Conservation (phyloP, 1,139 yeast genomes). For the Candida pseudocylindracea region DNA sequence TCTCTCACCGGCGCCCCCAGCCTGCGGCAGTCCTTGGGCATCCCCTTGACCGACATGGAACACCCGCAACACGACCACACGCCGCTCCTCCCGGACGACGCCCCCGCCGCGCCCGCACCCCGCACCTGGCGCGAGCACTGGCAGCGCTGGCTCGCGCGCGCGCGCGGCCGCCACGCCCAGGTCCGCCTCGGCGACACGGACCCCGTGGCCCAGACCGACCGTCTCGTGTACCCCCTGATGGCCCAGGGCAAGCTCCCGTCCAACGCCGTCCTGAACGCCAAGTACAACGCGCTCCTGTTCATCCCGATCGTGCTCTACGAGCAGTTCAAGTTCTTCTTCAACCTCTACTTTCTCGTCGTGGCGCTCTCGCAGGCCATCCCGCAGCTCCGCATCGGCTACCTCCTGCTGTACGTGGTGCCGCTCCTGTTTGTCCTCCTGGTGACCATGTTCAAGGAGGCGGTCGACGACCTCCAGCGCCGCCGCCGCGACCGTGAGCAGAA, state of each 20-base stretch:
- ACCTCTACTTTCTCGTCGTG: constrained; percentile 73
- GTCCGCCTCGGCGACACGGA: constrained; percentile 5
- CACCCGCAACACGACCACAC: no score
- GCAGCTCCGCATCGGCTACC: constrained; percentile 74
- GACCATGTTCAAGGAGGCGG: constrained; percentile 89
- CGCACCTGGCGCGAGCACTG: background rate
- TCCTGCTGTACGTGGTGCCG: constrained; percentile 86
- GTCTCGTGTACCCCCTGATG: background rate
- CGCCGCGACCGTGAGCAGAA: constrained; percentile 82
- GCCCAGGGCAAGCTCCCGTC: constrained; percentile 22
- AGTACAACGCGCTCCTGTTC: constrained; percentile 75
- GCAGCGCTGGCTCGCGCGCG: background rate
- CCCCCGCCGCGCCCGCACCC: background rate
- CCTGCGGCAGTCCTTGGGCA: no score
- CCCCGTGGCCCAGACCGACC: background rate
- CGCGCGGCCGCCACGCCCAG: background rate
- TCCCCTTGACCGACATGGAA: no score
- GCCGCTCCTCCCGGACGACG: background rate
- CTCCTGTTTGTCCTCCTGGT: constrained; percentile 78
- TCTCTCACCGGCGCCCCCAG: no score
- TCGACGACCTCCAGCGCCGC: constrained; percentile 81
- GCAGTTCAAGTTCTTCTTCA: constrained; percentile 93
- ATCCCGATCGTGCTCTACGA: constrained; percentile 78
- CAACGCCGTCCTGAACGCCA: constrained; percentile 84
- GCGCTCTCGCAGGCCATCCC: constrained; percentile 93